These are phyloP conservation scores for Neocucurbitaria cava DNA, from an alignment of 2,329 filamentous ascomycete genomes.

Conservation along the genomic window DNA sequence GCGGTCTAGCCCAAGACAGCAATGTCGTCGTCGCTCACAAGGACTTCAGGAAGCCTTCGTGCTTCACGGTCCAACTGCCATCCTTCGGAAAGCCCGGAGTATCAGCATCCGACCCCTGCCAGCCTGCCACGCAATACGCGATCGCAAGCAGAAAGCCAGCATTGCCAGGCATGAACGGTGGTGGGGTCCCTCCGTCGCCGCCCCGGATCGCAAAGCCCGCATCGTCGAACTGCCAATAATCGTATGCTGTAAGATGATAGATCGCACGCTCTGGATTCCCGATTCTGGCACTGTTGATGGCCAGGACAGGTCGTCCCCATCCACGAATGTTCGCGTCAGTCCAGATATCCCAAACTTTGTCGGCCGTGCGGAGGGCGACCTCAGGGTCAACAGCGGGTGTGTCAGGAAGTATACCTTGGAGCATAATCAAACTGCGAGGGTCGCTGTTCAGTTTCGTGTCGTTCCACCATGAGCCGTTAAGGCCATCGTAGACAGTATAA, in stretches of 20 bases:
- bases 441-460: constrained; percentile 30
- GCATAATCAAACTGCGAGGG: constrained; percentile 36
- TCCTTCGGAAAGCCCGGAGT: constrained; percentile 31
- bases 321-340: constrained; percentile 36
- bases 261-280: constrained; percentile 36
- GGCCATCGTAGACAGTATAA: constrained; percentile 62
- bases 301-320: constrained; percentile 41
- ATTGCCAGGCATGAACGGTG: constrained; percentile 64
- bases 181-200: constrained; percentile 61
- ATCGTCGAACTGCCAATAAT: constrained; percentile 62
- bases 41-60: constrained; percentile 31
- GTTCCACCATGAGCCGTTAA: constrained; percentile 43
- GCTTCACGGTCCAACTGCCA: constrained; percentile 28
- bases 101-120: constrained; percentile 55
- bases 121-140: constrained; percentile 63
- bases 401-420: constrained; percentile 36
- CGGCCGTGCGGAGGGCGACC: constrained; percentile 32
- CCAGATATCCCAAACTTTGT: constrained; percentile 38
- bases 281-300: constrained; percentile 36
- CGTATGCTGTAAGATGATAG: constrained; percentile 56
- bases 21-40: constrained; percentile 6
- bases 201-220: constrained; percentile 59
- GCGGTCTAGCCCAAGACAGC: too few relatives aligned
- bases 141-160: constrained; percentile 58
- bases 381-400: constrained; percentile 29